Conservation (phyloP, 2,329 filamentous ascomycete genomes). For the Rachicladosporium sp. region DNA sequence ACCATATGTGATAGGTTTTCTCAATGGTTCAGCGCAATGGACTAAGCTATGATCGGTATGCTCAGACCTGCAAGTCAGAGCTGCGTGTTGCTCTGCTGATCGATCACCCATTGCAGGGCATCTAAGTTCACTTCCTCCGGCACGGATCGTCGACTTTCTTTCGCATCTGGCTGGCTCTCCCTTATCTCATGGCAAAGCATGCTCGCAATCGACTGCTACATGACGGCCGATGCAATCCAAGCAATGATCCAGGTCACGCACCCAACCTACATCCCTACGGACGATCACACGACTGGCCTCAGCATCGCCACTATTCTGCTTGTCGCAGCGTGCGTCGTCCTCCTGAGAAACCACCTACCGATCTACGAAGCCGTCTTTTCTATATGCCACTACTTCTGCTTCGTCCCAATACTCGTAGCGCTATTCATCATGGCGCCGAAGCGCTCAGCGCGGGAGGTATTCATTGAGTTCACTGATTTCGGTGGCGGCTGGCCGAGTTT, state of each 20-base stretch:
- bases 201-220: slow-evolving; percentile 3
- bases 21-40: too few relatives aligned
- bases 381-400: slow-evolving; percentile 20
- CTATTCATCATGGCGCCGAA: slow-evolving; percentile 15
- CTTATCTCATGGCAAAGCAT: slow-evolving; percentile 6
- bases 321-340: slow-evolving; percentile 17
- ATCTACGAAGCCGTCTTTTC: slow-evolving; percentile 21
- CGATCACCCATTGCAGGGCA: too few relatives aligned
- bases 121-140: too few relatives aligned
- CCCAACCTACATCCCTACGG: slow-evolving; percentile 7
- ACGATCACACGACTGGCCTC: slow-evolving; percentile 16
- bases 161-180: slow-evolving; percentile 3
- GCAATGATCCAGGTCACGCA: slow-evolving; percentile 1
- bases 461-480: slow-evolving; percentile 1
- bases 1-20: too few relatives aligned
- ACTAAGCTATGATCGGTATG: too few relatives aligned
- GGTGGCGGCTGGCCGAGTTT: slow-evolving; percentile 25
- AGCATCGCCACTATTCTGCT: slow-evolving; percentile 12
- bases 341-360: slow-evolving; percentile 18
- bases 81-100: too few relatives aligned
- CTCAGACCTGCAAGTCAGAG: too few relatives aligned
- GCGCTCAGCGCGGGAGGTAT: slow-evolving; percentile 3
- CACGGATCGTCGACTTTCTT: background rate
- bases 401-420: slow-evolving; percentile 20
- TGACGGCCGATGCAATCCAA: slow-evolving; percentile 3